phyloP scores from a whole-genome alignment of 352 stramenopile species.

The Aphanomyces invadans region DNA sequence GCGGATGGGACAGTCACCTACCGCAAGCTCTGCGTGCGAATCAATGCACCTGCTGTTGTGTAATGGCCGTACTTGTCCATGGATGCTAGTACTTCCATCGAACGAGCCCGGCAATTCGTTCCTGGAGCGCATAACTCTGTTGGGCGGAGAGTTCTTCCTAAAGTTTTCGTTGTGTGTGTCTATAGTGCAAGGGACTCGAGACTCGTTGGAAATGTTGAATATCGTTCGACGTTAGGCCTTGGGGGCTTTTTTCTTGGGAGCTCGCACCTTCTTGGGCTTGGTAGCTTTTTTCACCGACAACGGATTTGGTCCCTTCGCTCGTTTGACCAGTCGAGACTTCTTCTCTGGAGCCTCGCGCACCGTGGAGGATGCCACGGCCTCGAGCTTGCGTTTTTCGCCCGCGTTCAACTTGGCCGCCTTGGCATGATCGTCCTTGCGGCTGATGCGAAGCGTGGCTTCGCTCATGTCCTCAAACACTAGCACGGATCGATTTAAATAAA shows the following conservation, averaged over 20 bases:
- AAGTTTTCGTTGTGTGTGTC: no score
- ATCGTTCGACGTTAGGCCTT: neutral
- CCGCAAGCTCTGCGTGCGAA: no score
- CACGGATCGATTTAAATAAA: constrained; percentile 83
- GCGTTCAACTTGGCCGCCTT: constrained; percentile 60
- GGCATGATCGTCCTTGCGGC: constrained; percentile 65
- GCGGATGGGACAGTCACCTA: no score
- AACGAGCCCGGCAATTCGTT: no score
- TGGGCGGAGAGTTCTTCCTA: no score
- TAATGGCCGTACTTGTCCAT: no score
- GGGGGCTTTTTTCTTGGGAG: constrained; percentile 57
- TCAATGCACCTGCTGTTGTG: no score
- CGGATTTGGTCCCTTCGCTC: constrained; percentile 67
- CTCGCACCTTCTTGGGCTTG: constrained; percentile 65
- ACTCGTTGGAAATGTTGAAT: no score
- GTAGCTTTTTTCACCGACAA: constrained; percentile 64
- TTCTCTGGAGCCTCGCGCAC: constrained; percentile 20
- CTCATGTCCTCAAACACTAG: constrained; percentile 84
- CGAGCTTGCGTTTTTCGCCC: constrained; percentile 71
- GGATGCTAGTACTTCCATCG: no score
- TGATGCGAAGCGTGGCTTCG: constrained; percentile 63
- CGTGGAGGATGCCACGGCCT: constrained; percentile 31
- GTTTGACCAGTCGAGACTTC: constrained; percentile 33
- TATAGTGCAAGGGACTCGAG: no score
- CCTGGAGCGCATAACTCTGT: no score